Evolutionary conservation across 1,284 basidiomycete genomes (phyloP).

Genomic region (Leccinum pachyderme): DNA sequence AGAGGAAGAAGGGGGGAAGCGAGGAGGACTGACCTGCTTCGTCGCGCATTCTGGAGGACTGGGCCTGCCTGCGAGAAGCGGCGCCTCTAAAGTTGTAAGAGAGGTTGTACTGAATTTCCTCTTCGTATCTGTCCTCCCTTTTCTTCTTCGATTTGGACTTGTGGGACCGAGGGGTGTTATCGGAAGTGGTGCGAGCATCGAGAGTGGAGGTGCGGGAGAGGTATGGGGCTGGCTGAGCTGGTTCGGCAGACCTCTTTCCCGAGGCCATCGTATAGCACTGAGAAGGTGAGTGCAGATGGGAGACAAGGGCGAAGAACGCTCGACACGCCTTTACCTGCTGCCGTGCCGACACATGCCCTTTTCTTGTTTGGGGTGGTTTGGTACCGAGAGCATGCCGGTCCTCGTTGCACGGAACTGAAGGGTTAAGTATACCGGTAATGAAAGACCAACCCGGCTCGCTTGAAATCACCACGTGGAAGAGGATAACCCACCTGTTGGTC

Average conservation of each 20-base stretch:
- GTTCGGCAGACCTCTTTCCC: slow-evolving; percentile 32
- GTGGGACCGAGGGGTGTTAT: slow-evolving; percentile 53
- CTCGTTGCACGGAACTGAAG: slow-evolving; percentile 26
- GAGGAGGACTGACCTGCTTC: slow-evolving; percentile 26
- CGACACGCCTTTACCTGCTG: slow-evolving; percentile 38
- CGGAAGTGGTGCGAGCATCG: slow-evolving; percentile 53
- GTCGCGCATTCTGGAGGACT: slow-evolving; percentile 27
- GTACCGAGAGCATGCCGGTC: slow-evolving; percentile 23
- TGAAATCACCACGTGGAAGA: background rate
- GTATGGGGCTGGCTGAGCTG: slow-evolving; percentile 39
- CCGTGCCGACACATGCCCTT: slow-evolving; percentile 36
- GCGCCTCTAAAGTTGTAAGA: slow-evolving; percentile 33
- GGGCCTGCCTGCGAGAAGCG: slow-evolving; percentile 25
- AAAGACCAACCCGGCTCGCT: slow-evolving; percentile 10
- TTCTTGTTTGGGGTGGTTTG: slow-evolving; percentile 32
- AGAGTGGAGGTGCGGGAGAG: slow-evolving; percentile 54
- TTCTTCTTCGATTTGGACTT: slow-evolving; percentile 40
- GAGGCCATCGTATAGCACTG: slow-evolving; percentile 38
- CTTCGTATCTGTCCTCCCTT: slow-evolving; percentile 37
- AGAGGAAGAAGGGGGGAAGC: background rate
- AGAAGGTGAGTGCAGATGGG: slow-evolving; percentile 35
- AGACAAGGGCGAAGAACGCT: slow-evolving; percentile 37
- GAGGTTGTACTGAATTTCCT: slow-evolving; percentile 36
- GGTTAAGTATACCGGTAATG: slow-evolving; percentile 20
- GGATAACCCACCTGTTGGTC: slow-evolving; percentile 27